A percentile compares a stretch with the other conserved stretches of the same genome.
phyloP scores from a whole-genome alignment of 2,329 filamentous ascomycete genomes.

The Pestalotiopsis fici region DNA sequence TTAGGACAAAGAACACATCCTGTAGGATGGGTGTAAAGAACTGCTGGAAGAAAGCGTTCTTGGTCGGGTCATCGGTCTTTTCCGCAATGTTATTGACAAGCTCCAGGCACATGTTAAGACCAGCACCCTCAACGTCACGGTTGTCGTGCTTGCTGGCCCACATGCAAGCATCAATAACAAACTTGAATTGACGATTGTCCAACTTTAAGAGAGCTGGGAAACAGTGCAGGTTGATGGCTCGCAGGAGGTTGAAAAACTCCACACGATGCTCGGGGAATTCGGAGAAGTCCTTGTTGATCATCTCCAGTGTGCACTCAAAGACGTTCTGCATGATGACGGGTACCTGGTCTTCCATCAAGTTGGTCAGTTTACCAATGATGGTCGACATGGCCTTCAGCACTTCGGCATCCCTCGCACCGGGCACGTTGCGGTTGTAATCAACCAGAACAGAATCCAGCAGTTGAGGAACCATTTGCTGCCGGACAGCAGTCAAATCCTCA shows the following conservation, averaged over 20 bases:
- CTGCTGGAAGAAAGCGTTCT: conserved; percentile 95
- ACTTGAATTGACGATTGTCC: conserved; percentile 96
- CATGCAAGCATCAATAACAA: conserved; percentile 98
- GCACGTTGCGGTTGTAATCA: conserved; percentile 96
- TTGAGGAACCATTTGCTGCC: conserved; percentile 92
- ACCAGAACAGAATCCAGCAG: conserved; percentile 90
- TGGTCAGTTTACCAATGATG: conserved; percentile 92
- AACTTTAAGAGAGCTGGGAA: conserved; percentile 93
- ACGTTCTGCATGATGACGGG: conserved; percentile 98
- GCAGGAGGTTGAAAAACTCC: conserved; percentile 97
- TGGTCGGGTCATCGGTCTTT: conserved; percentile 80
- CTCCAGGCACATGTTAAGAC: conserved; percentile 97
- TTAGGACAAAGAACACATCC: conserved; percentile 97
- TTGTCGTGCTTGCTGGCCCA: conserved; percentile 99
- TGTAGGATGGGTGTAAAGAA: conserved; percentile 96
- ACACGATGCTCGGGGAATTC: conserved; percentile 98
- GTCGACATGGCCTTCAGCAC: conserved; percentile 97
- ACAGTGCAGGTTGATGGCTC: conserved; percentile 95
- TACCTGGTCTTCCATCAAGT: conserved; percentile 97
- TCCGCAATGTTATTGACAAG: conserved; percentile 97
- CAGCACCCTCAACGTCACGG: conserved; percentile 93
- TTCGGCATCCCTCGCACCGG: conserved; percentile 93
- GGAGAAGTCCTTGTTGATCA: conserved; percentile 99
- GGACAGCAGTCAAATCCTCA: conserved; percentile 91
- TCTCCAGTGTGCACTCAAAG: conserved; percentile 96